Conservation (phyloP, 306 rosid genomes). For the Cucurbita pepo region DNA sequence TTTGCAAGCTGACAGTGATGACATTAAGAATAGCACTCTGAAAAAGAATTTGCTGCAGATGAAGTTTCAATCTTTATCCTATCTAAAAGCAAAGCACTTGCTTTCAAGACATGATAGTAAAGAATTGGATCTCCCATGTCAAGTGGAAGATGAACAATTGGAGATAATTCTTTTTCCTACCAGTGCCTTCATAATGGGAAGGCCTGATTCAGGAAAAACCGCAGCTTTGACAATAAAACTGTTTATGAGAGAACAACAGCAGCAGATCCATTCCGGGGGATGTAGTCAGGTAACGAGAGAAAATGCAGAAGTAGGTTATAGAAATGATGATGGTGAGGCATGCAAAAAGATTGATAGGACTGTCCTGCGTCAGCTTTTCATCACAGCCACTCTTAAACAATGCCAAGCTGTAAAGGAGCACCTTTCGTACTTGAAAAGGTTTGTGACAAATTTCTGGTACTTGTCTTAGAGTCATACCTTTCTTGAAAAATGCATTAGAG, state of each 20-base stretch:
- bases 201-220: slow-evolving; percentile 60
- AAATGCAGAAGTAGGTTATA: not conserved
- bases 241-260: slow-evolving; percentile 28
- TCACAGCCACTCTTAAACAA: slow-evolving; percentile 47
- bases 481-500: not conserved
- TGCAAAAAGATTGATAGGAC: slow-evolving; percentile 4
- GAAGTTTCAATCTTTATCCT: slow-evolving; percentile 50
- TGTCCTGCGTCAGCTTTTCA: slow-evolving; percentile 41
- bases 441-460: not conserved
- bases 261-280: slow-evolving; percentile 16
- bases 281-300: slow-evolving; percentile 4
- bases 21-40: slow-evolving; percentile 25
- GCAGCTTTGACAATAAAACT: slow-evolving; percentile 47
- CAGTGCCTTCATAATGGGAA: slow-evolving; percentile 48
- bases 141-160: slow-evolving; percentile 36
- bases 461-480: not conserved
- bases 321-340: slow-evolving; percentile 9
- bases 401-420: slow-evolving; percentile 46
- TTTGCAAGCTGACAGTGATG: slow-evolving; percentile 12
- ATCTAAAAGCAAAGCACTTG: slow-evolving; percentile 26
- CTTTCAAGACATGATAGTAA: slow-evolving; percentile 22
- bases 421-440: slow-evolving; percentile 41
- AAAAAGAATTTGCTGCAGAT: slow-evolving; percentile 32
- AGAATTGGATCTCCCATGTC: slow-evolving; percentile 45
- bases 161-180: slow-evolving; percentile 28